Percentiles rank a stretch among this genome's conserved stretches.
These are phyloP conservation scores for Amanita rimosa DNA, from an alignment of 768 basidiomycete genomes.

Conservation along the genomic window DNA sequence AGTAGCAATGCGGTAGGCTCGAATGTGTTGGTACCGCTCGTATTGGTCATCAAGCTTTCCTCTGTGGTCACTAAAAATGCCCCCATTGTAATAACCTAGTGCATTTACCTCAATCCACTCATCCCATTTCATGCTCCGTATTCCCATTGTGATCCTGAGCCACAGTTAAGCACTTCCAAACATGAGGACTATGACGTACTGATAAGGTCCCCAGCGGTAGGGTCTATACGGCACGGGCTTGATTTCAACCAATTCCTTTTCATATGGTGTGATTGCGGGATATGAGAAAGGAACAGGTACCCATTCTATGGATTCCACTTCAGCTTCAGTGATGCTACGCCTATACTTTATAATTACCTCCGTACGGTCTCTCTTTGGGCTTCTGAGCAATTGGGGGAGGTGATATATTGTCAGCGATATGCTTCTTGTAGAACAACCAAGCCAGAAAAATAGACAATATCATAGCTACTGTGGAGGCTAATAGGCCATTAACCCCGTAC, in stretches of 20 bases:
- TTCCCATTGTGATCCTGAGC: slow-evolving; percentile 56
- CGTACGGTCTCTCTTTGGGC: slow-evolving; percentile 11
- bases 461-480: neutral
- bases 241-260: slow-evolving; percentile 27
- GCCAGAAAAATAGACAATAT: neutral
- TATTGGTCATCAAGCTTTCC: slow-evolving; percentile 57
- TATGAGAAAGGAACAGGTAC: slow-evolving; percentile 37
- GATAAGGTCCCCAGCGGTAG: slow-evolving; percentile 50
- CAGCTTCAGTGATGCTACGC: neutral
- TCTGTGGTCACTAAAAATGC: neutral
- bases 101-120: slow-evolving; percentile 60
- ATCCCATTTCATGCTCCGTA: slow-evolving; percentile 54
- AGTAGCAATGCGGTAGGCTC: slow-evolving; percentile 40
- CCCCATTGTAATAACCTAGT: neutral
- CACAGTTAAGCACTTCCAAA: neutral
- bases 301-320: slow-evolving; percentile 29
- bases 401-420: neutral
- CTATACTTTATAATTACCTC: slow-evolving; percentile 11
- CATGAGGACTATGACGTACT: slow-evolving; percentile 28
- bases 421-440: neutral
- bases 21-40: slow-evolving; percentile 42
- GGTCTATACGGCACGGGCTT: slow-evolving; percentile 56
- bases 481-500: too few relatives aligned
- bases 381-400: neutral
- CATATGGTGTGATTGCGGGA: slow-evolving; percentile 33